Percentiles rank a stretch among this genome's conserved stretches.
These are phyloP conservation scores for Sporothrix pallida DNA, from an alignment of 2,329 filamentous ascomycete species.

Conservation along the genomic window DNA sequence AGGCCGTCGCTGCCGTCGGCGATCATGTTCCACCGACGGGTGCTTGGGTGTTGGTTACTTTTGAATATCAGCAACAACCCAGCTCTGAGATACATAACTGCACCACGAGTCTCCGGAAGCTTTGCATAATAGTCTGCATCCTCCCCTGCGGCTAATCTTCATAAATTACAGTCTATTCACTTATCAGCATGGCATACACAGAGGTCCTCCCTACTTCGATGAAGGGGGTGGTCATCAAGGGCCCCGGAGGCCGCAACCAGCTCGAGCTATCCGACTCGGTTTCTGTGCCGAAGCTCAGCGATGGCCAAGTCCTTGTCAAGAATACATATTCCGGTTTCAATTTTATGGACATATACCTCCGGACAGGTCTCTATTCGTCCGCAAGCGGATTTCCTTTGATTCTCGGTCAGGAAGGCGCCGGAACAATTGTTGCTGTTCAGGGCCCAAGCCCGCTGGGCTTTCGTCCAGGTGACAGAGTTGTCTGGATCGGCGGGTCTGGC, in stretches of 20 bases:
- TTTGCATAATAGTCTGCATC: conserved; percentile 2
- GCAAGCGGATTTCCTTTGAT: conserved; percentile 11
- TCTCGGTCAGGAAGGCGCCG: conserved; percentile 8
- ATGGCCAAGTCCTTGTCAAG: conserved; percentile 1
- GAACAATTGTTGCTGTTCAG: conserved; percentile 4
- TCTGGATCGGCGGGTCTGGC: conserved; percentile 8
- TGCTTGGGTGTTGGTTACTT: conserved; percentile 2
- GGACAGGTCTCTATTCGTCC: conserved; percentile 2
- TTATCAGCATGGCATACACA: conserved; percentile 2
- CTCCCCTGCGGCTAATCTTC: conserved; percentile 5
- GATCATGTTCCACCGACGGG: conserved; percentile 9
- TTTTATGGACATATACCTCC: conserved; percentile 12
- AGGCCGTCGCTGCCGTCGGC: neutral
- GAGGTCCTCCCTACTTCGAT: neutral
- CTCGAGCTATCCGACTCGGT: neutral
- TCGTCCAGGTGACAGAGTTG: neutral
- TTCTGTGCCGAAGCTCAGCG: conserved; percentile 9
- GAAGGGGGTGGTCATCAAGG: conserved; percentile 4
- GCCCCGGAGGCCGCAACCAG: conserved; percentile 6
- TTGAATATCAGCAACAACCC: conserved; percentile 2
- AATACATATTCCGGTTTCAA: conserved; percentile 1
- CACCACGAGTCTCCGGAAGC: neutral
- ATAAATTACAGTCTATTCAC: neutral
- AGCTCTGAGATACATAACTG: conserved; percentile 11
- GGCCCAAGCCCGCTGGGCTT: conserved; percentile 1